Base-by-base conservation (phyloP, 2,329 filamentous ascomycete species). In the Fusarium sp. region DNA sequence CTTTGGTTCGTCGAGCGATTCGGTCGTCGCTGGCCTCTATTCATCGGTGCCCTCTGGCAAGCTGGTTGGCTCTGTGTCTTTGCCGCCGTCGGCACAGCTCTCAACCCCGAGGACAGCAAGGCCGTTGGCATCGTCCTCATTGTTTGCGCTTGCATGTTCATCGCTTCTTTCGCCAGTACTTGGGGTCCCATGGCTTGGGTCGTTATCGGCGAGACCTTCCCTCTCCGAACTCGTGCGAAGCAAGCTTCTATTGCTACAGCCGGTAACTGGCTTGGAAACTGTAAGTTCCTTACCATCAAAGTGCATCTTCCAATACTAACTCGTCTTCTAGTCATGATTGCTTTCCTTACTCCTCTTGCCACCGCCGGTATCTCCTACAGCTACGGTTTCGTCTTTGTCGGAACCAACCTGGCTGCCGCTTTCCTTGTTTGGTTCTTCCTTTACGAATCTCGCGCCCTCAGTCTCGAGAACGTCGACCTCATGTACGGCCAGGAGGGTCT, bases 141-240 rank as follows among this genome's bases (percentile, higher is more conserved):
- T 69, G 87, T 91, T 11, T 87, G 90, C 55, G 88, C 90, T 4
- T 92, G 88, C 78, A 86, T 93, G 82, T 93, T 92, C 79, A 93
- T 93, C 57, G 86, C 88, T 49, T 89, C 87, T 2, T 94, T 92
- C 70, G 91, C 91, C 3, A 67, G 82, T 44, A 91, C 89, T 4
- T 92, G 89, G 89, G 90, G 90, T 13, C 90, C 90, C 0, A 87
- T 92, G 51, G 83, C 88, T 7, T 92, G 90, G 90, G 86, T 88
- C 33, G 85, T 91, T 57, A 86, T 89, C 42, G 88, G 87, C 51
- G 90, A 92, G 77, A 87, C 87, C 47, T 92, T 90, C 75, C 85
- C 88, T 8, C 81, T 85, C 1, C 82, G 87, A 12, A 86, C 85
- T 37, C 80, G 85, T 47, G 83, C 84, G 3, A 85, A 85, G 79